Base-by-base conservation (phyloP, 2,329 filamentous ascomycete species). In the Xylariaceae sp. region DNA sequence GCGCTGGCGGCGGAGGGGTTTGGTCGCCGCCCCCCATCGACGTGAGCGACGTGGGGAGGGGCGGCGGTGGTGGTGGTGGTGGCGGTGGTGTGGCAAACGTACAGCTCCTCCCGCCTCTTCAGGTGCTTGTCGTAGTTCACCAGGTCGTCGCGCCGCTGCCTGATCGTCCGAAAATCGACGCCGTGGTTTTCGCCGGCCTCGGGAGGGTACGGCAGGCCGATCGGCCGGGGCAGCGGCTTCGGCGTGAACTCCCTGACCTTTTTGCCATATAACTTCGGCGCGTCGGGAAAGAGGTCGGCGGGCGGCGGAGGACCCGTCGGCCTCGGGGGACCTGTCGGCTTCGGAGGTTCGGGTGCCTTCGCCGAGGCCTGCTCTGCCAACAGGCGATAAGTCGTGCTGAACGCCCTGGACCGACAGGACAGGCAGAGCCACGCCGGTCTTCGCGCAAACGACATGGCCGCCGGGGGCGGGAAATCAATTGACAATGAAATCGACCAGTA, bases 121-220 rank as follows among this genome's bases (percentile, higher is more conserved):
- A 95, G 61, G 56, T 96, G 89, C 58, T 86, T 89, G 38, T 92
- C 81, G 52, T 85, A 89, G 60, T 92, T 70, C 43, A 85, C 77
- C 54, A 94, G 87, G 54, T 94, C 88, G 43, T 85, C 77, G 25
- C 80, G 72, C 31, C 77, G 75, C 60, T 94, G 70, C 40, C 67
- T 67, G 42, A 83, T 57, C 1, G 78, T 70, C 25, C 89, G 77
- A 13, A 47, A 52, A 50, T 93, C 85, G 40, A 83, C 58, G 33
- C 88, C 88, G 2, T 78, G 81, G 61, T 96, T 95, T 57, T 96
- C 80, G 39, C 87, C 87, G 10, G 75, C 63, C 37, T 69, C 63
- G 0, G 92, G 92, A 2, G 88, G 83, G 23, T 75, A 62, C 9
- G 70, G 68, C 60, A 94, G 77, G 42, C 92, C 92, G 46, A 98